Percentiles rank a stretch among this genome's conserved stretches.
phyloP scores from a whole-genome alignment of 768 basidiomycete species.

The Boletus tylopilopsis region DNA sequence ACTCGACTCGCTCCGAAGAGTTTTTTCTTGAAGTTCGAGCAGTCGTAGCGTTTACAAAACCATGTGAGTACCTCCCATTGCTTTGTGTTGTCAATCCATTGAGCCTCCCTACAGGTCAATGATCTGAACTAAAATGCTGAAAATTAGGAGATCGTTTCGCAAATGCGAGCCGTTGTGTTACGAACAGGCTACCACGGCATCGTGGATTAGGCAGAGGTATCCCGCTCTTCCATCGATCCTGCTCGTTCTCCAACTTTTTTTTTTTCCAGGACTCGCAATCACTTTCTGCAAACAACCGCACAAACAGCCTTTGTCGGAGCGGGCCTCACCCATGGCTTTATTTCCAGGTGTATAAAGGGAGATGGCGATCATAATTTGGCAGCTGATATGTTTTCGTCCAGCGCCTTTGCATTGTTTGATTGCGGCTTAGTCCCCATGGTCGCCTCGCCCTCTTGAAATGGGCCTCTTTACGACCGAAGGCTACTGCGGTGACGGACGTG shows the following conservation, averaged over 20 bases:
- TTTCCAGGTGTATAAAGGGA: conserved; percentile 20
- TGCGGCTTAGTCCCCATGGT: conserved; percentile 23
- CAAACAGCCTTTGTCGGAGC: conserved; percentile 5
- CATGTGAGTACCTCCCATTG: neutral
- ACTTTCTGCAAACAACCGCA: neutral
- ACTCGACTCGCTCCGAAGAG: neutral
- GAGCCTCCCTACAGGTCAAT: neutral
- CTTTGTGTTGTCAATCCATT: neutral
- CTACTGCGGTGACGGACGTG: conserved; percentile 2
- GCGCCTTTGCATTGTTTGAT: conserved; percentile 27
- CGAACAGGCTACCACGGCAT: conserved; percentile 16
- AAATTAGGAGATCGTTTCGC: neutral
- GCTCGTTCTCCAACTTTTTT: neutral
- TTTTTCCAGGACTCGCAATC: conserved; percentile 3
- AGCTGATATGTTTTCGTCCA: neutral
- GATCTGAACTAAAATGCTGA: neutral
- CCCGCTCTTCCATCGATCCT: too few species aligned
- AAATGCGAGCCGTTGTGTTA: conserved; percentile 12
- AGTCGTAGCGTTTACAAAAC: neutral
- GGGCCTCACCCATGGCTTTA: conserved; percentile 21
- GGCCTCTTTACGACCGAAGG: conserved; percentile 19
- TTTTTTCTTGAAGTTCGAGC: neutral
- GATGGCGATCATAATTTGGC: neutral
- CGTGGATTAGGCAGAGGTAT: conserved; percentile 19
- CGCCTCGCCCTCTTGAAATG: conserved; percentile 13